A percentile compares a stretch with the other conserved stretches of the same genome.
phyloP scores from a whole-genome alignment of 2,329 filamentous ascomycete species.

The Trichoderma cornu-damae region DNA sequence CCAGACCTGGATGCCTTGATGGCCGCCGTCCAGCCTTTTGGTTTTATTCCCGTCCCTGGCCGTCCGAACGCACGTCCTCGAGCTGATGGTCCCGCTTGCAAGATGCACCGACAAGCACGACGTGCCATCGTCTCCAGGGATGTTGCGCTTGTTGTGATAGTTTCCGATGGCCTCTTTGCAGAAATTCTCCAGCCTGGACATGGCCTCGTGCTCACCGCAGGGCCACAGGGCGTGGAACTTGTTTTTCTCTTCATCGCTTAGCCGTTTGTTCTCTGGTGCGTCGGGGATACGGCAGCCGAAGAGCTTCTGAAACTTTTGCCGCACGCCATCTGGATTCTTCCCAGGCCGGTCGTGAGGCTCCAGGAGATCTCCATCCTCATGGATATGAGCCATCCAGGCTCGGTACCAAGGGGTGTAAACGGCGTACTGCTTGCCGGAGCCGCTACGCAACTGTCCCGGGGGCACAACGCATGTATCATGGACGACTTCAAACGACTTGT shows the following conservation, averaged over 20 bases:
- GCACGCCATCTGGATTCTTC: slow-evolving; percentile 32
- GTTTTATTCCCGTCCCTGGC: slow-evolving; percentile 60
- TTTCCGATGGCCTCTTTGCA: slow-evolving; percentile 55
- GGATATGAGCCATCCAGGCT: slow-evolving; percentile 68
- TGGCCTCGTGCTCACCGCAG: slow-evolving; percentile 68
- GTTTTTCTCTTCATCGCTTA: slow-evolving; percentile 55
- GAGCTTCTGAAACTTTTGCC: slow-evolving; percentile 46
- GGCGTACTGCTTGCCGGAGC: slow-evolving; percentile 71
- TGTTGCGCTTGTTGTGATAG: slow-evolving; percentile 63
- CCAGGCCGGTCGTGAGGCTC: slow-evolving; percentile 50
- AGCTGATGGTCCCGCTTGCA: slow-evolving; percentile 61
- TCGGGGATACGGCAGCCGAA: slow-evolving; percentile 59
- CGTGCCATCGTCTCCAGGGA: slow-evolving; percentile 57
- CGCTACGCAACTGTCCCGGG: slow-evolving; percentile 62
- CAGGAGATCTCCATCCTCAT: slow-evolving; percentile 63
- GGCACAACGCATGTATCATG: slow-evolving; percentile 81
- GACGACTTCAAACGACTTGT: slow-evolving; percentile 63
- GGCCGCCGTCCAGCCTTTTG: slow-evolving; percentile 61
- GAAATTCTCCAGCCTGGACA: slow-evolving; percentile 59
- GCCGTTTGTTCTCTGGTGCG: slow-evolving; percentile 56
- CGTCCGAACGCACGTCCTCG: slow-evolving; percentile 59
- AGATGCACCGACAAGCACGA: slow-evolving; percentile 68
- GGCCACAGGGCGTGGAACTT: slow-evolving; percentile 61
- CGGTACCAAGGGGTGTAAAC: slow-evolving; percentile 82
- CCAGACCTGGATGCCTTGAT: slow-evolving; percentile 64